A percentile compares a stretch with the other conserved stretches of the same genome.
These are phyloP conservation scores for Ophiostoma ulmi DNA, from an alignment of 2,329 filamentous ascomycete genomes.

Conservation along the genomic window DNA sequence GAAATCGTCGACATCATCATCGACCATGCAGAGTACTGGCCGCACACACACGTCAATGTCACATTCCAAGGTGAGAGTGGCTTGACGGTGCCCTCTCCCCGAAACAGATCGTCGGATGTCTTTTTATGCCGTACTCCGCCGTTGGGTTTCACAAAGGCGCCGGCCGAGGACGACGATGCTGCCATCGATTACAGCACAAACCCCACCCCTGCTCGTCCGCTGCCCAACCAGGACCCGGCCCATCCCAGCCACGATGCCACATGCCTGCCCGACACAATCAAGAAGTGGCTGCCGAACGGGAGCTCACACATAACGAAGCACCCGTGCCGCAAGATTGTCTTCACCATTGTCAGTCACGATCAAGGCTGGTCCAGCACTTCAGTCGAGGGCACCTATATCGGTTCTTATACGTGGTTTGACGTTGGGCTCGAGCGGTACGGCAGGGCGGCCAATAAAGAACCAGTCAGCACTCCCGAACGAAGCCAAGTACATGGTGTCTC, in stretches of 20 bases:
- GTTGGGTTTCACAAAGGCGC: conserved; percentile 34
- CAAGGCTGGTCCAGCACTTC: conserved; percentile 50
- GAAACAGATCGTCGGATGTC: neutral
- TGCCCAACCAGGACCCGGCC: neutral
- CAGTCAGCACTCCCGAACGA: neutral
- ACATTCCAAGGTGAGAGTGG: conserved; percentile 32
- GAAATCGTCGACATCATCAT: conserved; percentile 54
- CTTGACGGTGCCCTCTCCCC: conserved; percentile 36
- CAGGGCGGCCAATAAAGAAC: conserved; percentile 27
- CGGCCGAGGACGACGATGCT: neutral
- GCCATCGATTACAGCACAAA: neutral
- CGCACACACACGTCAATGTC: conserved; percentile 38
- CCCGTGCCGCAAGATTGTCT: conserved; percentile 57
- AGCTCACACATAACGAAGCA: conserved; percentile 35
- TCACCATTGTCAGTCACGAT: conserved; percentile 52
- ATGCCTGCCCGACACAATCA: conserved; percentile 12
- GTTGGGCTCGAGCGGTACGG: conserved; percentile 55
- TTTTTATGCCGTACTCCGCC: conserved; percentile 35
- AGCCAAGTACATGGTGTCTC: neutral
- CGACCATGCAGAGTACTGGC: conserved; percentile 60
- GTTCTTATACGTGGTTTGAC: conserved; percentile 60
- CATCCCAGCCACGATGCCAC: neutral
- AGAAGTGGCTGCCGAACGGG: conserved; percentile 5
- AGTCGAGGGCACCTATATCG: conserved; percentile 40
- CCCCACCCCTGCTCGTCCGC: neutral